phyloP scores from a whole-genome alignment of 169 alveolate species.

The Eimeria sp. region DNA sequence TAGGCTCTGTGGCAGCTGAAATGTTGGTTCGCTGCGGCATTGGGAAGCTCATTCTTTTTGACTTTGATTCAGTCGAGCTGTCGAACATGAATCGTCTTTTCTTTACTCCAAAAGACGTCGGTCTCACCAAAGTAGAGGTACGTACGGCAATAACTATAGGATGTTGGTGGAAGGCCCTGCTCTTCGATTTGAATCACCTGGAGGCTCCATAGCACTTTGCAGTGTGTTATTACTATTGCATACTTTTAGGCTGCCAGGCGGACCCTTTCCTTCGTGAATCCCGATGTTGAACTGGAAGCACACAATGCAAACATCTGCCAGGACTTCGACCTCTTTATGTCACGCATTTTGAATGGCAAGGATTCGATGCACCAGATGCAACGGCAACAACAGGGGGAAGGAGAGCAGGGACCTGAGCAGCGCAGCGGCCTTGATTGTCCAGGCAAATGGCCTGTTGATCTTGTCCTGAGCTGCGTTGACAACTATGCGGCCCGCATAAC shows the following conservation, averaged over 20 bases:
- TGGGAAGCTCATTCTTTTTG: constrained; percentile 96
- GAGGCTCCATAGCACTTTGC: background rate
- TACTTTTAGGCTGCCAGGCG: constrained; percentile 93
- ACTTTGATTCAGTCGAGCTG: constrained; percentile 97
- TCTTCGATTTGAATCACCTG: background rate
- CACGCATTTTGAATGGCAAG: constrained; percentile 88
- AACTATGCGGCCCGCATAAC: constrained; percentile 98
- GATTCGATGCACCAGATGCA: constrained; percentile 24
- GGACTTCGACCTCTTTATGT: constrained; percentile 91
- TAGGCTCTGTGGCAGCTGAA: constrained; percentile 98
- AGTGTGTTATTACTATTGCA: background rate
- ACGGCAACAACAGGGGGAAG: background rate
- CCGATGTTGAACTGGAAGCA: constrained; percentile 95
- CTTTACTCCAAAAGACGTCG: constrained; percentile 95
- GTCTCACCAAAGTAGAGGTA: constrained; percentile 96
- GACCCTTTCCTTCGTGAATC: constrained; percentile 95
- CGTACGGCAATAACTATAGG: background rate
- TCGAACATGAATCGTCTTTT: constrained; percentile 98
- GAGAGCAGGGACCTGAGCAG: background rate
- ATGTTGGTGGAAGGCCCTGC: background rate
- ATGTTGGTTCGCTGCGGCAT: constrained; percentile 98
- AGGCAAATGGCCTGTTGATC: constrained; percentile 88
- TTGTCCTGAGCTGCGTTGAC: constrained; percentile 97
- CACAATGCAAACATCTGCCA: constrained; percentile 92
- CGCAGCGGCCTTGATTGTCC: constrained; percentile 15